Base-by-base conservation (phyloP, 78 protist genomes). In the Speleostelium caveatum region DNA sequence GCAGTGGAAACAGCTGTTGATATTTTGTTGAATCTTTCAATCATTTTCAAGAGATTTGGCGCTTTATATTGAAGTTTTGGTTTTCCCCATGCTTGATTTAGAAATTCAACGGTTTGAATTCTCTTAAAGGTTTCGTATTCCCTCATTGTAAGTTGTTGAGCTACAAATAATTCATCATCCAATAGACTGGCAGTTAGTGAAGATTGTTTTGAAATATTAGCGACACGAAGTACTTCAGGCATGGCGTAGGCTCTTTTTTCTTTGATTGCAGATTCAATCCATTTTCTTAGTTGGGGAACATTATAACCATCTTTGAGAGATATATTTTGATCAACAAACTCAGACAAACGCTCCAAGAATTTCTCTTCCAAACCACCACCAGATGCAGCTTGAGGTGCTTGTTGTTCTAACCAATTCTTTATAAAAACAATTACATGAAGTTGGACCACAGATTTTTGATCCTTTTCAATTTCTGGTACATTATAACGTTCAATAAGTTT, bases 1-100 rank as follows among this genome's bases (percentile, higher is more conserved):
- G 78, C 59, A 4, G 95, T 94, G 6, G 96, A 76, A 22, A 95
- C 95, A 38, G 94, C 86, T 0, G 78, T 63, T 32, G 96, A 92
- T 1, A 94, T 58, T 14, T 66, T 51, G n/a, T 93, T 93, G 91
- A 93, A 93, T 22, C 90, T 75, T 3, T 71, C 92, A 58, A 86
- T 86, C 83, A 87, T 75, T 30, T 77, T 71, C 32, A 93, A 35
- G 6, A 91, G 74, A 61, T 91, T 91, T 6, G 41, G 39, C 33
- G 95, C 95, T 79, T 83, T 91, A 45, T 91, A 85, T 53, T 91
- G 87, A 14, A 91, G 67, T 42, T 91, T 80, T 22, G 95, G 90
- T 66, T 79, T 91, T 22, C 75, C 74, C 95, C 95, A 91, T 17
- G 95, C 89, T 49, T 76, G 86, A 30, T 85, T 85, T 1, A 91